Percentiles rank a stretch among this genome's conserved stretches.
phyloP scores from a whole-genome alignment of 768 basidiomycete species.

The Mycena pura region DNA sequence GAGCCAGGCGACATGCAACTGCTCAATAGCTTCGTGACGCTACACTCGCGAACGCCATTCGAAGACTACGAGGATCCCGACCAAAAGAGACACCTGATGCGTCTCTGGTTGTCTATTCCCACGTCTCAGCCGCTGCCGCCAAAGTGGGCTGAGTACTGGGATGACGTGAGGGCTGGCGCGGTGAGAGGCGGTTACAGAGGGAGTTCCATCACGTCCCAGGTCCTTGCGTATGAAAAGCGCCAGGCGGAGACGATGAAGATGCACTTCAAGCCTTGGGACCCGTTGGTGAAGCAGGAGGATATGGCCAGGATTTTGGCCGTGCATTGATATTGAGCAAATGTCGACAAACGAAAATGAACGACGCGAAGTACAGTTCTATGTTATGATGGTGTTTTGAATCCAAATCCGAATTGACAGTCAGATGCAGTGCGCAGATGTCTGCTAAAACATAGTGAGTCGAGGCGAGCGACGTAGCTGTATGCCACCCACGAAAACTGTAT shows the following conservation, averaged over 20 bases:
- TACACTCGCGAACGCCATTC: constrained; percentile 16
- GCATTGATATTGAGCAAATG: too few relatives aligned
- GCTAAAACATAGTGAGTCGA: too few relatives aligned
- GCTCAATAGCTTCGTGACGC: constrained; percentile 13
- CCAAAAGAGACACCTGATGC: constrained; percentile 10
- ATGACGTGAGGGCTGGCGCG: constrained; percentile 8
- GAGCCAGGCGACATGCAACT: constrained; percentile 15
- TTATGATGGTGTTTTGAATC: too few relatives aligned
- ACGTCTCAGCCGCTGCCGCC: constrained; percentile 3
- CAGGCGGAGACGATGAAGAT: constrained; percentile 5
- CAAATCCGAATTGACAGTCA: too few relatives aligned
- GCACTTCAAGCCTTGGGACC: constrained; percentile 3
- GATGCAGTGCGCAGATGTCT: too few relatives aligned
- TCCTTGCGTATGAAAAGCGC: constrained; percentile 9
- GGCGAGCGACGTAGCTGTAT: too few relatives aligned
- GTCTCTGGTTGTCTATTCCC: constrained; percentile 12
- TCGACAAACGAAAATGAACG: too few relatives aligned
- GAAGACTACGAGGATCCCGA: constrained; percentile 1
- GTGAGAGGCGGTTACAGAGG: constrained; percentile 7
- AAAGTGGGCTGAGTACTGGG: constrained; percentile 16
- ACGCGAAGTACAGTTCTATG: too few relatives aligned
- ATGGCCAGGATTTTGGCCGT: constrained; percentile 4
- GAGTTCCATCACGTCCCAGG: background rate
- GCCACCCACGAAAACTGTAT: too few relatives aligned
- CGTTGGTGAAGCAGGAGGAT: constrained; percentile 4